Evolutionary conservation across 2,329 filamentous ascomycete genomes (phyloP), one percentile per base, ranked within the genome.

Genomic region (Pseudogymnoascus destructans): DNA sequence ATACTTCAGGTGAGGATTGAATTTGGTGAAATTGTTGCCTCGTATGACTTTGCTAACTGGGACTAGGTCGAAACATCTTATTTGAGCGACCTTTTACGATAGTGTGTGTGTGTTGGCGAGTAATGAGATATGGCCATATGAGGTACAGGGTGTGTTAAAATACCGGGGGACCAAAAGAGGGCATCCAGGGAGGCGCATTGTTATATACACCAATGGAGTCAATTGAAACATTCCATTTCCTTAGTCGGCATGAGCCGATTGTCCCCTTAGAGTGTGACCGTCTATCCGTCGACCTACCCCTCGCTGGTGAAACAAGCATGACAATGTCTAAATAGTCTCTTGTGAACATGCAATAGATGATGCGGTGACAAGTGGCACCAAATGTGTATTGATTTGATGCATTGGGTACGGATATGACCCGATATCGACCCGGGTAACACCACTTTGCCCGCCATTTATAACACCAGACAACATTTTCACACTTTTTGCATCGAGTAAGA

Each of bases 1-100:
- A 63, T 98, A 98, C 79, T 98, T 98, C 79, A 84, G 90, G 79
- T 87, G 71, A 68, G 73, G 71, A 17, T 59, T 27, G 33, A 55
- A 25, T 57, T 46, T 59, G 32, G 11, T 19, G 23, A 49, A 21
- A 33, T 35, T 17, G 13, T 19, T 38, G 13, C 5, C 9, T 55
- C 21, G 61, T 68, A 60, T 63, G 40, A 21, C 15, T 27, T 59
- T 17, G 11, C 56, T 61, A 38, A 62, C 52, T n/a, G 3, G 19
- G 6, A n/a, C 52, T 64, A 84, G 80, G 67, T 85, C 82, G 66
- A 85, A 85, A 78, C 82, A 85, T 74, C 80, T 85, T 64, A 85
- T 85, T 66, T 85, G 78, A 65, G 59, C 42, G 10, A 42, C 17
- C n/a, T 27, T 52, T 32, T 35, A 19, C 15, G 23, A 54, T 27